Percentiles rank a stretch among this genome's conserved stretches.
Conservation (phyloP, 2,329 filamentous ascomycete genomes). For the Cordyceps cateniannulata region DNA sequence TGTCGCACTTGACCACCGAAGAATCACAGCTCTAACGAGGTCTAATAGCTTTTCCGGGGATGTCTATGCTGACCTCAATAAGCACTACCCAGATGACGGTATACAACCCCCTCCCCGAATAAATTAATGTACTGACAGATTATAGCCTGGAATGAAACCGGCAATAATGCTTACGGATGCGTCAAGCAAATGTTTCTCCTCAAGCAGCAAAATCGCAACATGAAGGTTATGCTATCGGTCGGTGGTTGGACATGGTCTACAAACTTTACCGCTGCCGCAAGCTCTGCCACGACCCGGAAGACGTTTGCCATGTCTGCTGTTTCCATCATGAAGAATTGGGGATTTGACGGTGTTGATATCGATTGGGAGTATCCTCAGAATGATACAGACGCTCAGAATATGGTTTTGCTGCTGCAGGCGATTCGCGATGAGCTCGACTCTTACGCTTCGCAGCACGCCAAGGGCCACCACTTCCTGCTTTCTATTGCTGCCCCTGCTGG, state of each 20-base stretch:
- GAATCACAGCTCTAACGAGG: no score
- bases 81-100: conserved; percentile 65
- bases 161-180: conserved; percentile 73
- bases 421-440: conserved; percentile 41
- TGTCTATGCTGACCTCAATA: conserved; percentile 62
- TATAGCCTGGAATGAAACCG: conserved; percentile 49
- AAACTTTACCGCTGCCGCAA: conserved; percentile 65
- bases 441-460: conserved; percentile 38
- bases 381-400: conserved; percentile 35
- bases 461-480: conserved; percentile 45
- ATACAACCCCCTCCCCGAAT: conserved; percentile 7
- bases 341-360: conserved; percentile 46
- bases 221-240: conserved; percentile 75
- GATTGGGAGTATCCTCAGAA: conserved; percentile 35
- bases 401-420: conserved; percentile 37
- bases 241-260: conserved; percentile 81
- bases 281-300: conserved; percentile 52
- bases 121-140: conserved; percentile 19
- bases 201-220: conserved; percentile 69
- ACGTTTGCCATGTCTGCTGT: conserved; percentile 67
- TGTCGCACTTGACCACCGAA: conserved; percentile 18
- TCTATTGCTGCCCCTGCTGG: conserved; percentile 48
- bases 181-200: conserved; percentile 72
- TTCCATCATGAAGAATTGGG: conserved; percentile 64
- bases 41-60: conserved; percentile 54